Conservation (phyloP, 768 basidiomycete genomes). For the Cantharellus cinnabarinus region DNA sequence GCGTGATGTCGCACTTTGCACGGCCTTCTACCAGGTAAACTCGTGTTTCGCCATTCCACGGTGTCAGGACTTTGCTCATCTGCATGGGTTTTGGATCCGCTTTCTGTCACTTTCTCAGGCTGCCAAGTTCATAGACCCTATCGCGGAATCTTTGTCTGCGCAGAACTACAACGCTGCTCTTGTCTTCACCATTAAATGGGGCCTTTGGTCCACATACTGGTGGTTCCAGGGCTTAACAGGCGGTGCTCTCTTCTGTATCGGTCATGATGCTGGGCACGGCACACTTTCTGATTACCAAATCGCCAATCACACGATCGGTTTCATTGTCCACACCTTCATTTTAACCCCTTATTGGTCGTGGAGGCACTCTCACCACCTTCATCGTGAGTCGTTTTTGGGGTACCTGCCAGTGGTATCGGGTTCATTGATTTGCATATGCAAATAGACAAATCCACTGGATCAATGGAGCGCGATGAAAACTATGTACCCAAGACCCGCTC, state of each 20-base stretch:
- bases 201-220: slow-evolving; percentile 58
- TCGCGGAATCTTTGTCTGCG: background rate
- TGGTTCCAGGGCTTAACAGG: slow-evolving; percentile 69
- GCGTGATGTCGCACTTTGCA: slow-evolving; percentile 25
- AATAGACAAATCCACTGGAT: background rate
- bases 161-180: slow-evolving; percentile 9
- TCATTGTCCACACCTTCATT: slow-evolving; percentile 46
- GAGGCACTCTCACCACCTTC: slow-evolving; percentile 20
- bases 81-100: background rate
- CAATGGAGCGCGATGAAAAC: slow-evolving; percentile 52
- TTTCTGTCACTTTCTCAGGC: background rate
- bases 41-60: background rate
- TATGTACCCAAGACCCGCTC: slow-evolving; percentile 81
- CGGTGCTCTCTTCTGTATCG: slow-evolving; percentile 87
- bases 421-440: background rate
- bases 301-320: slow-evolving; percentile 83
- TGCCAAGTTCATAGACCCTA: background rate
- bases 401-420: background rate
- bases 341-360: background rate
- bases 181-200: slow-evolving; percentile 18
- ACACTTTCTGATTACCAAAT: slow-evolving; percentile 81
- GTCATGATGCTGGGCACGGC: slow-evolving; percentile 91
- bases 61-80: background rate
- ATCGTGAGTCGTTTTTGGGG: slow-evolving; percentile 27
- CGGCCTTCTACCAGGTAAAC: background rate